phyloP scores from a whole-genome alignment of 2,329 filamentous ascomycete species.

The Drechmeria coniospora region DNA sequence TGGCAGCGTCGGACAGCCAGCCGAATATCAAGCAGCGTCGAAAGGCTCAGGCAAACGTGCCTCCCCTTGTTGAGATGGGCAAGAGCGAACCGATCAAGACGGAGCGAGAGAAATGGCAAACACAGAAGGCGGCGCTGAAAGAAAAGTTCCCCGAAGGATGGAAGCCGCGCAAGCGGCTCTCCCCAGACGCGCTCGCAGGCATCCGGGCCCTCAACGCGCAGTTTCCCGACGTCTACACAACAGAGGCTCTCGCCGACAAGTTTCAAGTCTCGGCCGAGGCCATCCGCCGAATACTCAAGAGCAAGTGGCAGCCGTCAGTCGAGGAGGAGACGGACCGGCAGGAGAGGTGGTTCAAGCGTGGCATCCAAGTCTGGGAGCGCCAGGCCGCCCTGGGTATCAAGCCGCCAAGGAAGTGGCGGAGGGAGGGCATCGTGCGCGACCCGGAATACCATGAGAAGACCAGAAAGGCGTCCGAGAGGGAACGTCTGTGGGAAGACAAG shows the following conservation, averaged over 20 bases:
- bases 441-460: conserved; percentile 24
- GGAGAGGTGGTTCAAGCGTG: conserved; percentile 45
- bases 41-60: neutral
- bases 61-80: neutral
- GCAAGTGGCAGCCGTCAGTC: conserved; percentile 52
- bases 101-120: conserved; percentile 46
- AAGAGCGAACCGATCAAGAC: conserved; percentile 2
- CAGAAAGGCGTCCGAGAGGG: conserved; percentile 10
- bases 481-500: conserved; percentile 14
- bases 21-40: too few relatives aligned
- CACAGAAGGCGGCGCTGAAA: conserved; percentile 59
- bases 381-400: conserved; percentile 46
- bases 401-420: conserved; percentile 44
- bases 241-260: conserved; percentile 52
- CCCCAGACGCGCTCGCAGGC: conserved; percentile 80
- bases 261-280: conserved; percentile 82
- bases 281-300: conserved; percentile 71
- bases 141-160: conserved; percentile 71
- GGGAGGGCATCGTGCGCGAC: conserved; percentile 33
- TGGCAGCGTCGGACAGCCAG: too few relatives aligned
- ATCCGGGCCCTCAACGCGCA: conserved; percentile 70
- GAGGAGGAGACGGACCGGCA: conserved; percentile 44
- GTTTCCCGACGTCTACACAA: conserved; percentile 65
- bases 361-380: conserved; percentile 41
- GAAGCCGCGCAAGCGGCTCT: conserved; percentile 72